Evolutionary conservation across 108 stramenopile genomes (phyloP), one percentile per base, ranked within the genome.

Genomic region (Nitzschia palea): DNA sequence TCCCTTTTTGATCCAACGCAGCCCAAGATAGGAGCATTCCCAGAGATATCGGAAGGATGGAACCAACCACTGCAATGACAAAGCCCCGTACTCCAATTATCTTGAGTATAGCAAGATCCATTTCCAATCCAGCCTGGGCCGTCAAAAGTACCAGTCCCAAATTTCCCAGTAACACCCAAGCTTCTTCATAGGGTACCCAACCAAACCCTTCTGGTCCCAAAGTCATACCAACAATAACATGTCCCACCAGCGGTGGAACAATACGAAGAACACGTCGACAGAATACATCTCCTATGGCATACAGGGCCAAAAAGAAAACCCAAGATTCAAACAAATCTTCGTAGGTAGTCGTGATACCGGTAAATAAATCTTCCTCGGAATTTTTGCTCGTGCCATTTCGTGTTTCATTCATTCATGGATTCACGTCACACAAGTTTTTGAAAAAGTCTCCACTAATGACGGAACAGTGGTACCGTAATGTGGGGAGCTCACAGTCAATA

Each of bases 101-200:
- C 35, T 74, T 65, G 10, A 90, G 53, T 34, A 73, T 61, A n/a
- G 67, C 80, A 32, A 85, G 64, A 76, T 90, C 89, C 43, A 90
- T 71, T n/a, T 85, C 80, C 27, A 86, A 59, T 9, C 89, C 89
- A 9, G 80, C 82, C 56, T 90, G 84, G 0, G 77, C 40, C 10
- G 85, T 54, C 0, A 87, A 43, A 10, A 85, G 30, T 30, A 87
- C 65, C 58, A 89, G 63, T 8, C 79, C 79, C 25, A 80, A 44
- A 29, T 74, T 66, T n/a, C 79, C 79, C 33, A 80, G 44, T 12
- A 75, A 18, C 17, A 71, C 69, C 44, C 51, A 65, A 2, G 59
- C 50, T 26, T 57, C 60, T 10, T 18, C 31, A 17, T 18, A 14
- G 17, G 65, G 59, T 26, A 73, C n/a, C 37, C 44, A 52, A 71